phyloP scores from a whole-genome alignment of 805 yeast genomes.

The Kregervanrija fluxuum region DNA sequence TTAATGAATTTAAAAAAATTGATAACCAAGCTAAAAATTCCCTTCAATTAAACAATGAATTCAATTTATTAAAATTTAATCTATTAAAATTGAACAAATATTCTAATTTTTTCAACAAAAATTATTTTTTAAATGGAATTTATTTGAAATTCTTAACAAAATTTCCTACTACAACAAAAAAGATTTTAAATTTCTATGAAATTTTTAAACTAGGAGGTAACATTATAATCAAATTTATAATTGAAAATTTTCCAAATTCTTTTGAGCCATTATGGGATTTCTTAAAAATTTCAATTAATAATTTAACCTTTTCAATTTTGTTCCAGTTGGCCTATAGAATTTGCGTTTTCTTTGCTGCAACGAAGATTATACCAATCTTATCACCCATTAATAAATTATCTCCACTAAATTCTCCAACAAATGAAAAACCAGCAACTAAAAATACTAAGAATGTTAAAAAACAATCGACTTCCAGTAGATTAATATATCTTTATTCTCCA shows the following conservation, averaged over 20 bases:
- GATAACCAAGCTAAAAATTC: conserved; percentile 25
- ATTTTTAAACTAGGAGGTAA: conserved; percentile 20
- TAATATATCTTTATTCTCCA: conserved; percentile 85
- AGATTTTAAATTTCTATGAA: conserved; percentile 12
- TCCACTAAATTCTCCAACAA: conserved; percentile 6
- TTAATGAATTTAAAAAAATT: conserved; percentile 29
- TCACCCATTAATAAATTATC: conserved; percentile 20
- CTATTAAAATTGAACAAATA: not conserved
- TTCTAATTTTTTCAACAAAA: not conserved
- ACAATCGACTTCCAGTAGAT: conserved; percentile 32
- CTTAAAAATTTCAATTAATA: conserved; percentile 42
- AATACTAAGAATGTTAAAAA: conserved; percentile 3
- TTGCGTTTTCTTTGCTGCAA: conserved; percentile 80
- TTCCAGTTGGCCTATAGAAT: conserved; percentile 80
- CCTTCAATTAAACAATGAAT: conserved; percentile 13
- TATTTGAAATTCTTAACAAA: not conserved
- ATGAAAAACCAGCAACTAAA: not conserved
- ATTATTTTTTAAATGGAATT: not conserved
- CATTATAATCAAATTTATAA: conserved; percentile 32
- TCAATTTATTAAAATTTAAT: not conserved
- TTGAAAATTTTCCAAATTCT: conserved; percentile 47
- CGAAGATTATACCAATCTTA: conserved; percentile 75
- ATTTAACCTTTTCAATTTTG: conserved; percentile 74
- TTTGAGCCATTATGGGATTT: conserved; percentile 50
- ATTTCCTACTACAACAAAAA: conserved; percentile 1